Base-by-base conservation (phyloP, 495 filamentous ascomycete genomes). In the Xylaria acuta region DNA sequence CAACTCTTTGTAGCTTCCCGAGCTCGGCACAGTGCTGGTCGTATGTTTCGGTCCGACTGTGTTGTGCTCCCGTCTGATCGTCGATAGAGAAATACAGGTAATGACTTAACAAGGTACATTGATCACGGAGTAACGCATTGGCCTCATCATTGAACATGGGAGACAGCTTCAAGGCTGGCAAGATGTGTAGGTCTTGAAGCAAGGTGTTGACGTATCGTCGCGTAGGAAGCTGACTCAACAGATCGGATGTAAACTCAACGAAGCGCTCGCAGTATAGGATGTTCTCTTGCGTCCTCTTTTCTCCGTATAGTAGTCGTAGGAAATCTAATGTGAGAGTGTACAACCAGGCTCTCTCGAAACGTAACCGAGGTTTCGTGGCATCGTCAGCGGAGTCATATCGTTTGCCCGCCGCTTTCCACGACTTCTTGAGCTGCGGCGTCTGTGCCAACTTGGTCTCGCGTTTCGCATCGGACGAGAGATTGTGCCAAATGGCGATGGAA, bases 401-500 rank as follows among this genome's bases (percentile, higher is more conserved):
- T 82, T 97, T 98, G 5, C 83, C 86, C 20, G 93, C 87, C 22
- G 95, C 94, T 76, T 94, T 91, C 96, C 96, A 99, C 43, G 93
- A 92, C 79, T 97, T 98, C 77, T 88, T 92, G 67, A 94, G 82
- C 56, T 91, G 90, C 7, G 88, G 79, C 43, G 89, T 87, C 72
- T 92, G 90, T 43, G 92, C 88, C 62, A 98, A 85, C 47, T 89
- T 87, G 54, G 80, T 83, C 65, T 94, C 90, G 71, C 93, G 86
- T 51, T 89, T 88, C 38, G 86, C 82, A 54, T 90, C 87, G 71
- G 88, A 93, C 27, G 92, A 92, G 38, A 99, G 82, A 75, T 97
- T 95, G 75, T 97, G 93, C 96, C 96, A 98, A 75, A 97, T 93
- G 1, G 93, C 92, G 74, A 99, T 97, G 0, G 93, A 94, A 53